phyloP scores from a whole-genome alignment of 2,329 filamentous ascomycete genomes.

The Apiospora arundinis region DNA sequence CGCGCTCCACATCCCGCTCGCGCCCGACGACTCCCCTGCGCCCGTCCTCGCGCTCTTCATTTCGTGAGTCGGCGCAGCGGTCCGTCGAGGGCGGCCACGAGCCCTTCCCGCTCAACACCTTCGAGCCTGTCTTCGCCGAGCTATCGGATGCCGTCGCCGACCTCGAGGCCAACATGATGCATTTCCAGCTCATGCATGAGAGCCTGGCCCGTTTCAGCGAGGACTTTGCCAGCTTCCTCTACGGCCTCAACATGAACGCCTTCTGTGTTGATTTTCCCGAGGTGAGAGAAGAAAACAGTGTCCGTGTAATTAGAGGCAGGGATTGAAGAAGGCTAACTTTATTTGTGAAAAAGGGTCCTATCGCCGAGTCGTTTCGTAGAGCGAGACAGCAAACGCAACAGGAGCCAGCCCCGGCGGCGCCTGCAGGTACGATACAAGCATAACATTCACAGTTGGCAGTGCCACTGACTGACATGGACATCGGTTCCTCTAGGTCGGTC shows the following conservation, averaged over 20 bases:
- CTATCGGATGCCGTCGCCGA: slow-evolving; percentile 93
- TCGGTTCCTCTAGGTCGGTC: slow-evolving; percentile 30
- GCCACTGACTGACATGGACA: not conserved
- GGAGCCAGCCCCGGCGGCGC: slow-evolving; percentile 36
- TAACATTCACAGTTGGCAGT: slow-evolving; percentile 15
- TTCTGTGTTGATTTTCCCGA: slow-evolving; percentile 98
- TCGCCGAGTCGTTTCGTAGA: slow-evolving; percentile 80
- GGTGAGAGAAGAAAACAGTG: slow-evolving; percentile 56
- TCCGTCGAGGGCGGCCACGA: slow-evolving; percentile 58
- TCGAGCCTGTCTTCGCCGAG: slow-evolving; percentile 93
- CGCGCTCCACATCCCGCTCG: slow-evolving; percentile 52
- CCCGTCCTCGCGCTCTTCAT: slow-evolving; percentile 85
- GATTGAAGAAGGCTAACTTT: slow-evolving; percentile 23
- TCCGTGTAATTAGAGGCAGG: too few species aligned
- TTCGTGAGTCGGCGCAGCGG: slow-evolving; percentile 76
- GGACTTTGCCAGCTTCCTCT: slow-evolving; percentile 93
- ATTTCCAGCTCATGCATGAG: slow-evolving; percentile 96
- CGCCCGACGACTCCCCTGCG: slow-evolving; percentile 92
- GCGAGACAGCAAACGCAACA: slow-evolving; percentile 58
- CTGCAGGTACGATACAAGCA: slow-evolving; percentile 12
- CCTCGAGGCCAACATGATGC: slow-evolving; percentile 96
- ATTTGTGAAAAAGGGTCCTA: slow-evolving; percentile 66
- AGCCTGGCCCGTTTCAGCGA: slow-evolving; percentile 92
- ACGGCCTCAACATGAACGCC: slow-evolving; percentile 98
- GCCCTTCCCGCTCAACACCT: slow-evolving; percentile 75